Conservation (phyloP, 192 early-diverging fungal genomes). For the Coemansia umbellata region DNA sequence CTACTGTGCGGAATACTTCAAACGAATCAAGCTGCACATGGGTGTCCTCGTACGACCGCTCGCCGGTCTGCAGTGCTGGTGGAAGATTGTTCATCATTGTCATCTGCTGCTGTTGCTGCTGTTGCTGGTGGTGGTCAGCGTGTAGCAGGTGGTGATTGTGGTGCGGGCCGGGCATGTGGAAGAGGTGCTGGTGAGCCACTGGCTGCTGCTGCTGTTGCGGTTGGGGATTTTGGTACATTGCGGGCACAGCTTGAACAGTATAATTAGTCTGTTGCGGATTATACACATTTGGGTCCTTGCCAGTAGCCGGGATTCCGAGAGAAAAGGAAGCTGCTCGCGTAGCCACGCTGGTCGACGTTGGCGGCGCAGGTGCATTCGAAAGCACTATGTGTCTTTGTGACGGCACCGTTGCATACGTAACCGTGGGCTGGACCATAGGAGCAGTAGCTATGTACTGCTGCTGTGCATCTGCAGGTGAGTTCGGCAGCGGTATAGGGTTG, state of each 20-base stretch:
- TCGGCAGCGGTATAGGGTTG: constrained; percentile 18
- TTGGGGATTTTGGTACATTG: not conserved
- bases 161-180: constrained; percentile 1
- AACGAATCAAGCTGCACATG: constrained; percentile 73
- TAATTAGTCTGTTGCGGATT: not conserved
- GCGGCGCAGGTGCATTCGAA: constrained; percentile 34
- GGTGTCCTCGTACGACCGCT: constrained; percentile 33
- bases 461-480: constrained; percentile 7
- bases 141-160: constrained; percentile 7
- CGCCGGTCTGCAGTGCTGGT: not conserved
- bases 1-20: constrained; percentile 81
- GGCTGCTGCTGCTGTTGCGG: constrained; percentile 12
- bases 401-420: constrained; percentile 12
- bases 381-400: constrained; percentile 43
- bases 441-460: constrained; percentile 8
- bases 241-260: not conserved
- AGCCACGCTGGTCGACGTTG: constrained; percentile 34
- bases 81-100: not conserved
- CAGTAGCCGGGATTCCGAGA: constrained; percentile 12
- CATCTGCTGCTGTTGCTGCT: constrained; percentile 8
- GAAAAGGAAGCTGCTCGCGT: constrained; percentile 49
- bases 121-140: constrained; percentile 6
- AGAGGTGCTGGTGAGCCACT: constrained; percentile 2
- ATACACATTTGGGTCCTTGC: constrained; percentile 7
- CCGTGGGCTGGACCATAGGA: constrained; percentile 9